A percentile compares a stretch with the other conserved stretches of the same genome.
Evolutionary conservation across 106 monocot species (phyloP).

Genomic region (Amphibolis antarctica): DNA sequence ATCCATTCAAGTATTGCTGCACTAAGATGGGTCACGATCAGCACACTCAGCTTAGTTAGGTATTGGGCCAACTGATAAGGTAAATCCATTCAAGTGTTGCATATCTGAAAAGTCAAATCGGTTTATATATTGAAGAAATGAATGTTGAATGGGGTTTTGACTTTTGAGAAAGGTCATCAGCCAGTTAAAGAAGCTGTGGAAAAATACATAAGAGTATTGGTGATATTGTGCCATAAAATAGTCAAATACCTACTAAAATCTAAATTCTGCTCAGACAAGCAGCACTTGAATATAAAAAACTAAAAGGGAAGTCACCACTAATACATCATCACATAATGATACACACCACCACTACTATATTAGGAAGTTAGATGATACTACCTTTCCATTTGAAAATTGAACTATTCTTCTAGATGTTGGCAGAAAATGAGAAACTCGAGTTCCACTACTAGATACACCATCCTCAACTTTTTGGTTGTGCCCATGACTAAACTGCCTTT

Average conservation of each 20-base stretch:
- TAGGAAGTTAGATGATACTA: conserved; percentile 9
- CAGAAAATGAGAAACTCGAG: conserved; percentile 85
- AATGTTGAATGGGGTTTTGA: no score
- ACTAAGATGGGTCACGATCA: no score
- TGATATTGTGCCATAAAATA: no score
- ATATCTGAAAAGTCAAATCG: no score
- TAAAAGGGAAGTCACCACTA: neutral
- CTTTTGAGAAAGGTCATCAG: no score
- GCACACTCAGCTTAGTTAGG: no score
- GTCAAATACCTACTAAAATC: neutral
- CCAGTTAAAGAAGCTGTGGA: no score
- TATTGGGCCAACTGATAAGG: no score
- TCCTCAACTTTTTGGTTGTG: conserved; percentile 63
- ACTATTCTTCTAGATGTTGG: conserved; percentile 95
- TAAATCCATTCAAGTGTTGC: no score
- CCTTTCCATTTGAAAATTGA: conserved; percentile 97
- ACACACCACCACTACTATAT: neutral
- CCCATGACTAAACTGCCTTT: conserved; percentile 97
- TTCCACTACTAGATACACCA: conserved; percentile 49
- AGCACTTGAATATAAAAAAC: neutral
- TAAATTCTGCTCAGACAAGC: neutral
- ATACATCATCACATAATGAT: neutral
- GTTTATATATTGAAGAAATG: no score
- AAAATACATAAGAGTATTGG: no score
- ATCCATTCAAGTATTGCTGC: no score